Evolutionary conservation across 345 rosid genomes (phyloP), one percentile per base, ranked within the genome.

Genomic region (Odontarrhena argentea): DNA sequence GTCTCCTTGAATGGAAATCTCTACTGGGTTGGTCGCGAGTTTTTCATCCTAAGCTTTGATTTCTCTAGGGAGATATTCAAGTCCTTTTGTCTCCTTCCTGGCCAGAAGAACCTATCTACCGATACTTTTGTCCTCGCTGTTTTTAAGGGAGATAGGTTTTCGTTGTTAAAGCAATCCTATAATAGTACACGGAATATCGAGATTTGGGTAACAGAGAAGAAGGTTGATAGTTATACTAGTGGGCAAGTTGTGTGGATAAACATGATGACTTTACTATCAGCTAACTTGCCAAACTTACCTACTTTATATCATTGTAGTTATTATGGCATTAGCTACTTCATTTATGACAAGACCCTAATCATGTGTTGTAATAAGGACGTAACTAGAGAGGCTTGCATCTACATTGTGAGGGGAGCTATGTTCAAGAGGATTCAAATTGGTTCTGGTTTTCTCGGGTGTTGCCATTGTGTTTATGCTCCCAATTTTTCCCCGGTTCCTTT

Each of bases 1-100:
- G 32, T 51, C 8, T 51, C 41, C n/a, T 40, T 64, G 32, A 51
- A 65, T 28, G 69, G 50, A 14, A 41, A 65, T 52, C 15, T 65
- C 12, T 52, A 52, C 3, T 51, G 69, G 60, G 0, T 65, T 28
- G 2, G 12, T 18, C 3, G 6, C 5, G 25, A 55, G 7, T 36
- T 4, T 25, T 14, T 14, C 8, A 34, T 55, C 60, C 8, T 8
- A 15, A 9, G 26, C 43, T 55, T 55, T 55, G 60, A 55, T 15
- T 55, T 55, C 43, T 35, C 28, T 9, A 18, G 7, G 52, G 52
- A 48, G 30, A 48, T 18, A 24, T 3, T 9, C 2, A 48, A 48
- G 10, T 6, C 30, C 52, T 48, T 48, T 9, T 48, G n/a, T 48
- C 6, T 48, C 28, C 2, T 9, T 18, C 52, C 52, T 8, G 18